Percentiles rank a stretch among this genome's conserved stretches.
Evolutionary conservation across 1,284 basidiomycete species (phyloP).

Genomic region (Phylloporus sp.): DNA sequence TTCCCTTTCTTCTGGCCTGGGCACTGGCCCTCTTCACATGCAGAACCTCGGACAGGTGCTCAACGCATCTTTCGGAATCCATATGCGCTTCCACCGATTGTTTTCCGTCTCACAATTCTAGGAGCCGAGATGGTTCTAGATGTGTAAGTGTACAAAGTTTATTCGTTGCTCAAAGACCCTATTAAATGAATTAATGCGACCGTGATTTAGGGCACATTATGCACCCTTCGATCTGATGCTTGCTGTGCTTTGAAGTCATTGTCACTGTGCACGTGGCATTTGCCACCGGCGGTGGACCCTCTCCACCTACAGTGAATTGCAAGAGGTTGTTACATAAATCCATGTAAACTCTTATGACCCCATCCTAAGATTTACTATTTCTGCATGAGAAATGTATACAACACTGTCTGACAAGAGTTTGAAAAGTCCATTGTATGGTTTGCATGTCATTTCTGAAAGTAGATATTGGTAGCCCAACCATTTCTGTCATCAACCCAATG

Average conservation of each 20-base stretch:
- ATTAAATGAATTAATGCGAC: background rate
- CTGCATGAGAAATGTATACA: too few relatives aligned
- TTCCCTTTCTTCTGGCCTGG: constrained; percentile 22
- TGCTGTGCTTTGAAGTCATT: constrained; percentile 72
- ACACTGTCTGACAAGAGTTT: too few relatives aligned
- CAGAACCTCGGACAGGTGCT: constrained; percentile 11
- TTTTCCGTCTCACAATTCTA: constrained; percentile 38
- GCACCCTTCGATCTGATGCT: constrained; percentile 74
- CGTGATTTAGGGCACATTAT: constrained; percentile 54
- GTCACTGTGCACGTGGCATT: constrained; percentile 84
- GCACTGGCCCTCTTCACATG: constrained; percentile 4
- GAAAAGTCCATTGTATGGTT: too few relatives aligned
- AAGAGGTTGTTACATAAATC: too few relatives aligned
- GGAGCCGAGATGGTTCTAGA: constrained; percentile 36
- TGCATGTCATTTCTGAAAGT: too few relatives aligned
- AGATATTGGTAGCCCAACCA: background rate
- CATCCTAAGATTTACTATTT: too few relatives aligned
- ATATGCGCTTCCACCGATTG: constrained; percentile 36
- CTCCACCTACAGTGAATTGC: too few relatives aligned
- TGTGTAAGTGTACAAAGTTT: constrained; percentile 29
- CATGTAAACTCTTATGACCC: too few relatives aligned
- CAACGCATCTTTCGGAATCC: constrained; percentile 33
- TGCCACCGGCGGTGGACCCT: too few relatives aligned
- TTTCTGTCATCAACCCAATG: background rate
- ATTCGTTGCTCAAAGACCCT: constrained; percentile 2